Base-by-base conservation (phyloP, 768 basidiomycete genomes). In the Pisolithus sp. region DNA sequence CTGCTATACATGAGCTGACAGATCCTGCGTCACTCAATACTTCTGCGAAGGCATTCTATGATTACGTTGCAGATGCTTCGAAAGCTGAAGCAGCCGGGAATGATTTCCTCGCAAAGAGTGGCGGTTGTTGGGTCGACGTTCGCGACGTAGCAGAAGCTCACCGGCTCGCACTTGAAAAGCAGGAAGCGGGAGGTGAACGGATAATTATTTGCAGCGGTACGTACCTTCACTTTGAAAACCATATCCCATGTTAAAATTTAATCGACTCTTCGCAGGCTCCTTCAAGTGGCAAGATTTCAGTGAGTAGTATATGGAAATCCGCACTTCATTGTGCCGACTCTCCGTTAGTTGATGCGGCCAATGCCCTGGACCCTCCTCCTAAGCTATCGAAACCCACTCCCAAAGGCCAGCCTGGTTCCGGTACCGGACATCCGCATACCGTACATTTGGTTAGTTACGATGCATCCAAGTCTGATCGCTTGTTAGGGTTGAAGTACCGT, bases 101-200 rank as follows among this genome's bases (percentile, higher is more conserved):
- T 34, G 62, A 65, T 30, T 51, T 58, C 30, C 53, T 65, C 31
- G 59, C 58, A 21, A 50, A 59, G 17, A 50, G 57, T 17, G 64
- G 66, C 5, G 59, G 60, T 13, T 52, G 58, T 21, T 80, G 74
- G 71, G 59, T 78, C 26, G 78, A 83, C 47, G 80, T 82, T 6
- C 74, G 80, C 6, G 81, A 83, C 59, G 60, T 80, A 31, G 81
- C 77, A 0, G 63, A 68, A 15, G 81, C 77, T 0, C 83, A 86
- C 57, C 71, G 73, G 0, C 62, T 68, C 5, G 80, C 81, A 4
- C 62, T 89, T 20, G 71, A 73, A 49, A 75, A 71, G 46, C 69
- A 74, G 24, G 73, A 69, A 2, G 83, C 82, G 0, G 76, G 74
- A 3, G 79, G 79, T 1, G 71, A 86, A 50, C 70, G 86, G 31